phyloP scores from a whole-genome alignment of 2,329 filamentous ascomycete species.

The Parastagonospora avenae region DNA sequence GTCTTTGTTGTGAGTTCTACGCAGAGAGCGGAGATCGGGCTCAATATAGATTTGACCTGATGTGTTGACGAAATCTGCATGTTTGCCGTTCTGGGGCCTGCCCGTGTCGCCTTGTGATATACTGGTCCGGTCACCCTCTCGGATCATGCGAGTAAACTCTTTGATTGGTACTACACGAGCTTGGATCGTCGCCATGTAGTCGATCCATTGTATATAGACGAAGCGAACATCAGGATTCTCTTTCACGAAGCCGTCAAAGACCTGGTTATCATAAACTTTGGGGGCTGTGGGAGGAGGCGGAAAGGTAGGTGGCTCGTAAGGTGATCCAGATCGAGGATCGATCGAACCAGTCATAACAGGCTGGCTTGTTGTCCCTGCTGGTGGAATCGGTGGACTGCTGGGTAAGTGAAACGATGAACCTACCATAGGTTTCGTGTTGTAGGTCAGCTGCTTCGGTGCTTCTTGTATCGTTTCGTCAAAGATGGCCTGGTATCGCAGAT shows the following conservation, averaged over 20 bases:
- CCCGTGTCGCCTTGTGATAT: slow-evolving; percentile 69
- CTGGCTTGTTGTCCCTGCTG: slow-evolving; percentile 7
- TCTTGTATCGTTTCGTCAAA: slow-evolving; percentile 34
- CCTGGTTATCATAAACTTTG: slow-evolving; percentile 44
- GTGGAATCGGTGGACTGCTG: slow-evolving; percentile 12
- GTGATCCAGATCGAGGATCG: slow-evolving; percentile 14
- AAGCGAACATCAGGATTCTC: slow-evolving; percentile 63
- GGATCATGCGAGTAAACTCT: slow-evolving; percentile 47
- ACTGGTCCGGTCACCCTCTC: slow-evolving; percentile 53
- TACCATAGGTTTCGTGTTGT: slow-evolving; percentile 25
- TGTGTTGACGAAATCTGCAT: slow-evolving; percentile 59
- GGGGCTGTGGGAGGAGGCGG: slow-evolving; percentile 37
- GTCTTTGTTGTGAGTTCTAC: slow-evolving; percentile 54
- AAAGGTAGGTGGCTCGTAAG: slow-evolving; percentile 25
- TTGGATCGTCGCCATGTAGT: slow-evolving; percentile 73
- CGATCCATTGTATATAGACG: slow-evolving; percentile 76
- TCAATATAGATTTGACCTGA: slow-evolving; percentile 70
- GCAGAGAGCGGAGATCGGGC: slow-evolving; percentile 69
- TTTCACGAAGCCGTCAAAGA: slow-evolving; percentile 56
- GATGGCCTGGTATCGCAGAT: slow-evolving; percentile 56
- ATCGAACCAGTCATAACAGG: slow-evolving; percentile 4
- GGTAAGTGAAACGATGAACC: slow-evolving; percentile 16
- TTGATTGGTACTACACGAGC: slow-evolving; percentile 70
- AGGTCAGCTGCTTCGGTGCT: slow-evolving; percentile 29
- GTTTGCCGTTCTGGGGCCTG: slow-evolving; percentile 69